Evolutionary conservation across 768 basidiomycete species (phyloP).

Genomic region (Boletellus sp.): DNA sequence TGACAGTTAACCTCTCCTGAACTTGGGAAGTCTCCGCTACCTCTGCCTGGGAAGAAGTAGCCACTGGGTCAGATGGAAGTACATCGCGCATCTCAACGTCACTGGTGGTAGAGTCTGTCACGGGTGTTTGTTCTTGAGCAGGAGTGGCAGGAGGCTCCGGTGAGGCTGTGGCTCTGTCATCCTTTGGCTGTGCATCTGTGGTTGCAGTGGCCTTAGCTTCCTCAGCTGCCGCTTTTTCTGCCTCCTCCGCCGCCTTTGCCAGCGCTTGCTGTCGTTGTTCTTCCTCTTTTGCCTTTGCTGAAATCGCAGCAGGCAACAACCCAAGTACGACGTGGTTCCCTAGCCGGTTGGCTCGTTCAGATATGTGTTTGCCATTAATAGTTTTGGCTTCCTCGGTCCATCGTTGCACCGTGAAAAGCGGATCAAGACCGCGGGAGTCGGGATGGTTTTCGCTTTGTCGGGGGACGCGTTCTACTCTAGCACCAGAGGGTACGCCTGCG

Average conservation of each 20-base stretch:
- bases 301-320: slow-evolving; percentile 76
- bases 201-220: slow-evolving; percentile 35
- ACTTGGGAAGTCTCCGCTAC: slow-evolving; percentile 33
- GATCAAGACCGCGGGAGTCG: slow-evolving; percentile 55
- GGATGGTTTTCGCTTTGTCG: slow-evolving; percentile 46
- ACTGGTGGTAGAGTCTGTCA: slow-evolving; percentile 30
- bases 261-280: slow-evolving; percentile 42
- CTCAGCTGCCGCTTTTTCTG: slow-evolving; percentile 30
- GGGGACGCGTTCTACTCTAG: slow-evolving; percentile 57
- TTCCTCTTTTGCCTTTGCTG: slow-evolving; percentile 45
- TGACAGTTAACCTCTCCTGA: slow-evolving; percentile 75
- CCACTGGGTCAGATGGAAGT: slow-evolving; percentile 18
- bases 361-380: slow-evolving; percentile 68
- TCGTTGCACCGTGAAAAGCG: slow-evolving; percentile 75
- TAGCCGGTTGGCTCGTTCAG: slow-evolving; percentile 63
- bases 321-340: slow-evolving; percentile 68
- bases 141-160: slow-evolving; percentile 7
- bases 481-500: slow-evolving; percentile 45
- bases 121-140: slow-evolving; percentile 17
- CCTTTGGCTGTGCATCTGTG: slow-evolving; percentile 11
- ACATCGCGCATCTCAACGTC: slow-evolving; percentile 55
- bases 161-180: slow-evolving; percentile 12
- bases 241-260: slow-evolving; percentile 50
- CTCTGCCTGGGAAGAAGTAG: slow-evolving; percentile 16
- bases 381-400: slow-evolving; percentile 90